Base-by-base conservation (phyloP, 306 rosid genomes). In the Begonia peltatifolia region DNA sequence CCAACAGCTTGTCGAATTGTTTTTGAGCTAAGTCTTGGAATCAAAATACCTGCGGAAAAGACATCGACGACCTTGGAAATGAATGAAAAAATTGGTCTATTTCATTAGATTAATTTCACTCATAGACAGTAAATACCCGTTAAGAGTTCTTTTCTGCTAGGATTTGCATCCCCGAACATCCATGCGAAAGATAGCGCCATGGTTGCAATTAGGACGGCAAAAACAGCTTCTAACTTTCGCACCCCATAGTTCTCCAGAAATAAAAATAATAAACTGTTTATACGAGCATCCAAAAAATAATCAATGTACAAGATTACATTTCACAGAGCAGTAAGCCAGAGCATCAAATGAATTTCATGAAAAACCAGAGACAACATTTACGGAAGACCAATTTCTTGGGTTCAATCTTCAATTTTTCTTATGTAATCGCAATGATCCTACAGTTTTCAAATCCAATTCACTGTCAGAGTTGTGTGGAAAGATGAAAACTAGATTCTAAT, bases 111-210 rank as follows among this genome's bases (percentile, higher is more conserved):
- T 10, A n/a, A n/a, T n/a, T n/a, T n/a, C n/a, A 10, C 3, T 10
- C 11, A 7, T 2, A 20, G 46, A 30, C 42, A 54, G 53, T 38
- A 56, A 64, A 56, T 62, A 92, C 99, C 99, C 13, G 81, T 54
- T 67, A 92, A 84, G 69, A 92, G 88, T 59, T 86, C 99, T 58
- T 54, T 64, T 38, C 93, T 94, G 36, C 70, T 63, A 0, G 99
- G 99, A 66, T 77, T 83, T 41, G 99, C 66, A 62, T 92, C 78
- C 6, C 94, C 96, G 71, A 86, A 92, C 96, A 92, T 86, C 99
- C 99, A 92, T 0, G 99, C 99, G 71, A 92, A 92, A 11, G 99
- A 62, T 22, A 92, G 12, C 5, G 88, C 99, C 99, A 92, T 92
- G 10, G 77, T 55, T 11, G 73, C 99, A 63, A 92, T 92, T 1